Percentiles rank a stretch among this genome's conserved stretches.
These are phyloP conservation scores for Takashimella tepidaria DNA, from an alignment of 1,284 basidiomycete genomes.

Conservation along the genomic window DNA sequence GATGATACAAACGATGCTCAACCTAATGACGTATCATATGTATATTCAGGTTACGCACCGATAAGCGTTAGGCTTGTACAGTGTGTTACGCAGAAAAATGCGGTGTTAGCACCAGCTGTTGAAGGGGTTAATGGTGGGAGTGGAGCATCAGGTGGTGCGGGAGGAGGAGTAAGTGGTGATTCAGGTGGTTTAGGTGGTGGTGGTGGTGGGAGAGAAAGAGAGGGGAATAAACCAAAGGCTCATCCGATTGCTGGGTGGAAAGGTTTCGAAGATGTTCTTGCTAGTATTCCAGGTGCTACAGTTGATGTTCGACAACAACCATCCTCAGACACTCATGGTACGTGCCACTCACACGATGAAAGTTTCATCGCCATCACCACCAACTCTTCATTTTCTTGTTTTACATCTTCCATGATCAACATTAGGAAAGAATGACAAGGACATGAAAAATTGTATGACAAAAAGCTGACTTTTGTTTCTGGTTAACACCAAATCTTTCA, in stretches of 20 bases:
- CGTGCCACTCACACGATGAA: background rate
- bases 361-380: background rate
- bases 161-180: background rate
- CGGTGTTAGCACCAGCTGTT: slow-evolving; percentile 55
- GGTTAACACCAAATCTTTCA: slow-evolving; percentile 1
- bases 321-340: slow-evolving; percentile 6
- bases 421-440: too few relatives aligned
- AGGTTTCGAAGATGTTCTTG: slow-evolving; percentile 86
- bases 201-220: slow-evolving; percentile 43
- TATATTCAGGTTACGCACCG: slow-evolving; percentile 96
- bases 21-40: slow-evolving; percentile 90
- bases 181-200: slow-evolving; percentile 54
- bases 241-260: slow-evolving; percentile 94
- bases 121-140: slow-evolving; percentile 1
- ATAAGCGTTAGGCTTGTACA: slow-evolving; percentile 87
- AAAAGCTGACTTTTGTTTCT: slow-evolving; percentile 1
- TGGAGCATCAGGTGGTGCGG: slow-evolving; percentile 39
- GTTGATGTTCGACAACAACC: slow-evolving; percentile 66
- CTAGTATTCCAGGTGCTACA: slow-evolving; percentile 73
- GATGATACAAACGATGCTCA: slow-evolving; percentile 67
- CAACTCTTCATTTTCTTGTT: background rate
- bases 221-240: slow-evolving; percentile 56
- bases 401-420: background rate
- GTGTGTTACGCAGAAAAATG: slow-evolving; percentile 83
- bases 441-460: too few relatives aligned